Evolutionary conservation across 2,329 filamentous ascomycete species (phyloP).

Genomic region (Scedosporium apiospermum): DNA sequence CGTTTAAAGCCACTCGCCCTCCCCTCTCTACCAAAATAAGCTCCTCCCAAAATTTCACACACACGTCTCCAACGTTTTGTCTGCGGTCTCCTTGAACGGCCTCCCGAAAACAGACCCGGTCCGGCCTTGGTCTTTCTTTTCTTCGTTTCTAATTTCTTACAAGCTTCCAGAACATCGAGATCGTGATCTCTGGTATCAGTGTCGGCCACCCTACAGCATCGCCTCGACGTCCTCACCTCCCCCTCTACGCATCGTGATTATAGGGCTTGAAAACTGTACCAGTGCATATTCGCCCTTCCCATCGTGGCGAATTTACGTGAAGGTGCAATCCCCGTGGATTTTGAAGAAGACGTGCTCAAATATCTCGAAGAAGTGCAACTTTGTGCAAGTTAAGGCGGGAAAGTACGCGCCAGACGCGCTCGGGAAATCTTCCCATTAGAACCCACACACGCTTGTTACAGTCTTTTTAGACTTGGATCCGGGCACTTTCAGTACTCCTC

Average conservation of each 20-base stretch:
- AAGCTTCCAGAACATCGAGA: neutral
- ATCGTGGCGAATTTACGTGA: neutral
- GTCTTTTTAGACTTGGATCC: neutral
- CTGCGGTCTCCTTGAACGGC: neutral
- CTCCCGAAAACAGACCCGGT: neutral
- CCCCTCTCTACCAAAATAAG: neutral
- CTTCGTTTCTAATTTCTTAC: neutral
- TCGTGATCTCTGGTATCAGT: neutral
- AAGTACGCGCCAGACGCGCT: slow-evolving; percentile 6
- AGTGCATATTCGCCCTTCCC: neutral
- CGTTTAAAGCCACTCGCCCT: slow-evolving; percentile 4
- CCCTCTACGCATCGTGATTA: neutral
- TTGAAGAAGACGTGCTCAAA: neutral
- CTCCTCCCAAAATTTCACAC: neutral
- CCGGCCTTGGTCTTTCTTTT: neutral
- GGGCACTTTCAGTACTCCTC: neutral
- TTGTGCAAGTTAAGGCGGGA: slow-evolving; percentile 1
- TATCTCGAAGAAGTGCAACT: neutral
- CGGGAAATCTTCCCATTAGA: slow-evolving; percentile 7
- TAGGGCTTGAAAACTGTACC: slow-evolving; percentile 2
- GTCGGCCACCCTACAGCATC: neutral
- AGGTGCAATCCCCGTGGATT: neutral
- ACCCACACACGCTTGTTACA: neutral
- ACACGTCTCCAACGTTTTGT: neutral
- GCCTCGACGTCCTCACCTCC: neutral